These are phyloP conservation scores for Epichloe uncinata DNA, from an alignment of 2,329 filamentous ascomycete species.

Conservation along the genomic window DNA sequence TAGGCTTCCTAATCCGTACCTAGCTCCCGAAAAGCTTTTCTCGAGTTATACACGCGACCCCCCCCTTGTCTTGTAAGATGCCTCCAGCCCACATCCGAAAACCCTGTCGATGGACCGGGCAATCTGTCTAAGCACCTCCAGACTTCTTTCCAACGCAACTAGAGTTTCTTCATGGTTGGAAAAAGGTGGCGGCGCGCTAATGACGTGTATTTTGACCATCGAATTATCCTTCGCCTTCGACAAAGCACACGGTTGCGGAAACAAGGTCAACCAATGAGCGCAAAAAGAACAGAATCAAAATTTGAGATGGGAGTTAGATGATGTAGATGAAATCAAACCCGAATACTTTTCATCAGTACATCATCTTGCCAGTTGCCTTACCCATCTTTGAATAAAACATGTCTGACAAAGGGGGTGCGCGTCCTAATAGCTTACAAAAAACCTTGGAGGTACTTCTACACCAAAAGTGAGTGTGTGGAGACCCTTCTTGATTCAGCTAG, in stretches of 20 bases:
- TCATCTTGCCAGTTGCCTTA: no score
- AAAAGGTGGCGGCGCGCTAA: conserved; percentile 31
- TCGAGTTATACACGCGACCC: conserved; percentile 29
- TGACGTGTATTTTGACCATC: conserved; percentile 27
- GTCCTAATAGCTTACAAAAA: no score
- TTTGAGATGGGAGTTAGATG: no score
- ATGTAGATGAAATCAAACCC: no score
- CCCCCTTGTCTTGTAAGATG: conserved; percentile 18
- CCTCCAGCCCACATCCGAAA: conserved; percentile 23
- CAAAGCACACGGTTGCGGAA: conserved; percentile 25
- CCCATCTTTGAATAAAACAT: no score
- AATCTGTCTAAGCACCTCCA: conserved; percentile 15
- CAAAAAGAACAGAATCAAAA: no score
- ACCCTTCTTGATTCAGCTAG: no score
- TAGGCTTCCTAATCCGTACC: not conserved
- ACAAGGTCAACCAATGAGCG: conserved; percentile 23
- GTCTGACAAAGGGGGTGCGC: no score
- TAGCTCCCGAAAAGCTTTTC: conserved; percentile 18
- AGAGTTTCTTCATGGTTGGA: conserved; percentile 17
- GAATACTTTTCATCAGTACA: no score
- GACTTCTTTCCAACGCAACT: conserved; percentile 19
- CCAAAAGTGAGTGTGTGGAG: no score
- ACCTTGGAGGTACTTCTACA: no score
- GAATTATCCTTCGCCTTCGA: conserved; percentile 15
- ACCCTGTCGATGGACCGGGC: conserved; percentile 17